Evolutionary conservation across 768 basidiomycete species (phyloP), one percentile per base, ranked within the genome.

Genomic region (Lactarius quietus): DNA sequence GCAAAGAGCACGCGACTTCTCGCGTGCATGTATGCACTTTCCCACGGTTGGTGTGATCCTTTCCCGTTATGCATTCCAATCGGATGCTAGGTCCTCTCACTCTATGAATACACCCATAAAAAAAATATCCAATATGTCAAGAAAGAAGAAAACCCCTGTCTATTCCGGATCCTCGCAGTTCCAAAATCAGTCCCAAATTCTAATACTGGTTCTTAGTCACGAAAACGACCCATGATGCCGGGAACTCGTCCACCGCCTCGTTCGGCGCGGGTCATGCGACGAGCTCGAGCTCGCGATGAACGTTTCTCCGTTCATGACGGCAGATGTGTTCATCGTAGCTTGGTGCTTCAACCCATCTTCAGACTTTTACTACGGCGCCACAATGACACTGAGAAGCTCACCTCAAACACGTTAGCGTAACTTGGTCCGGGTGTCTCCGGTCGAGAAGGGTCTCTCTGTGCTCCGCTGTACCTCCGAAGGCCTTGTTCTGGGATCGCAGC

Each of bases 361-460:
- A 60, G 59, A n/a, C 35, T 33, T 23, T 61, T 33, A 35, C 20
- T 23, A 54, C 23, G 26, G 48, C 38, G 43, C 33, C 59, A 48
- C 52, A 57, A 48, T 48, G 55, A 38, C 26, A 10, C 38, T 26
- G 55, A 61, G 48, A 58, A 36, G 59, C 69, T 57, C 67, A 69
- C 69, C 69, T 69, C 69, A 39, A 68, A 69, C 15, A 62, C 63
- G 33, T 59, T 61, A 9, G 66, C 53, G 48, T 68, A 69, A 23
- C 67, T 58, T 38, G 62, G 35, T 20, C 59, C 66, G 62, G 68
- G 60, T 2, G 66, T 69, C 41, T 66, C 52, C 63, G 69, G 56
- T 15, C 67, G 66, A 54, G 67, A 65, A 45, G 62, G 61, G n/a
- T 67, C 65, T 29, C 65, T 66, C 48, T 66, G 59, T 28, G 48